phyloP scores from a whole-genome alignment of 2,329 filamentous ascomycete species.

The Fusarium goolgardi region DNA sequence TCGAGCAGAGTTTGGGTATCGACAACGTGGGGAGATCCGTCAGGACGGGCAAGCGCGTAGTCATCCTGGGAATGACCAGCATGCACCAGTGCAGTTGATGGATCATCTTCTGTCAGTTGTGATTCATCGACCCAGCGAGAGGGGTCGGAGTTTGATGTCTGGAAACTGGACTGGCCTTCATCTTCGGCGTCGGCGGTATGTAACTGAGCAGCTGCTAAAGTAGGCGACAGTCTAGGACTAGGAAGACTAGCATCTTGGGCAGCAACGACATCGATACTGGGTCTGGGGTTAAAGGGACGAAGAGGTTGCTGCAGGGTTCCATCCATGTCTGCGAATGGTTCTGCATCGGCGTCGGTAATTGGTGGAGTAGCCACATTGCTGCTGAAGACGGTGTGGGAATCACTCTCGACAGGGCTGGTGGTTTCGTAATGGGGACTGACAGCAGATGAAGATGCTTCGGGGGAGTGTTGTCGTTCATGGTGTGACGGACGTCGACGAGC shows the following conservation, averaged over 20 bases:
- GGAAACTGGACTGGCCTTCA: slow-evolving; percentile 51
- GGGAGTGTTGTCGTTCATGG: slow-evolving; percentile 57
- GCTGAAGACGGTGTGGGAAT: slow-evolving; percentile 70
- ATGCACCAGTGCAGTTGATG: slow-evolving; percentile 46
- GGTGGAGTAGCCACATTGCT: slow-evolving; percentile 78
- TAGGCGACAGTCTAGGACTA: slow-evolving; percentile 93
- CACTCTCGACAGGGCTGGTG: slow-evolving; percentile 65
- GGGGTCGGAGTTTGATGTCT: slow-evolving; percentile 48
- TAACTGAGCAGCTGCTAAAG: slow-evolving; percentile 76
- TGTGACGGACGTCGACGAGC: slow-evolving; percentile 57
- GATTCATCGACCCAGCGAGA: slow-evolving; percentile 56
- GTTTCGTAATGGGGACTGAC: slow-evolving; percentile 58
- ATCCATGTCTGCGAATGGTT: slow-evolving; percentile 66
- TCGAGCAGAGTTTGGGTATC: slow-evolving; percentile 90
- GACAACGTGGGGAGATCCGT: slow-evolving; percentile 62
- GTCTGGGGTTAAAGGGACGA: slow-evolving; percentile 61
- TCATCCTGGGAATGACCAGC: slow-evolving; percentile 41
- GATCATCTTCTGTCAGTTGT: slow-evolving; percentile 53
- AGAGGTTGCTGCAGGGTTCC: slow-evolving; percentile 61
- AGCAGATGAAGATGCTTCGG: slow-evolving; percentile 57
- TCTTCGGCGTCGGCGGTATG: slow-evolving; percentile 59
- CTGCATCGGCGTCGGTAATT: slow-evolving; percentile 77
- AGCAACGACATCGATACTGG: slow-evolving; percentile 74
- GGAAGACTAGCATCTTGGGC: slow-evolving; percentile 92
- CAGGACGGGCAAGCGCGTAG: slow-evolving; percentile 45